A percentile compares a stretch with the other conserved stretches of the same genome.
phyloP scores from a whole-genome alignment of 345 rosid species.

The Geranium brycei region DNA sequence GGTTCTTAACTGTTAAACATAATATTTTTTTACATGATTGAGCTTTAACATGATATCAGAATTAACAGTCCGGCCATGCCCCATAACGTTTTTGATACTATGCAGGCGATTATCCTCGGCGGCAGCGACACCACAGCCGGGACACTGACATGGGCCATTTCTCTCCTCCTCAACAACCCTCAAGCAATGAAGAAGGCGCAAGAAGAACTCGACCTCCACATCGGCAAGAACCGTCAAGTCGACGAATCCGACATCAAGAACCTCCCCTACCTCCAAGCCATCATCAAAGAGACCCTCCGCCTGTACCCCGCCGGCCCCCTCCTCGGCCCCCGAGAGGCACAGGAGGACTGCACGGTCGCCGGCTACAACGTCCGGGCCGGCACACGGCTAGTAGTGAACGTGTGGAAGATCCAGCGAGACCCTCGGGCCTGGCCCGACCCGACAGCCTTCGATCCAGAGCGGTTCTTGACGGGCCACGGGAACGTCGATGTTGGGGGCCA shows the following conservation, averaged over 20 bases:
- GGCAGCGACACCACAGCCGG: slow-evolving; percentile 34
- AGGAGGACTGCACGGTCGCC: slow-evolving; percentile 32
- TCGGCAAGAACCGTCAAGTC: slow-evolving; percentile 35
- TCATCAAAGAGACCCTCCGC: slow-evolving; percentile 47
- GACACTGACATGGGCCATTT: slow-evolving; percentile 49
- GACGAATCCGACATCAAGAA: slow-evolving; percentile 37
- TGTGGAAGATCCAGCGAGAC: slow-evolving; percentile 45
- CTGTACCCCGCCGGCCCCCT: slow-evolving; percentile 51
- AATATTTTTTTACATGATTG: too few species aligned
- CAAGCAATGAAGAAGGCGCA: slow-evolving; percentile 27
- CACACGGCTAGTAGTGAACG: slow-evolving; percentile 36
- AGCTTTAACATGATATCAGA: too few species aligned
- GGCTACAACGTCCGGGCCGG: slow-evolving; percentile 34
- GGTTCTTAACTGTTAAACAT: too few species aligned
- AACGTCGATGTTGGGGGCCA: slow-evolving; percentile 31
- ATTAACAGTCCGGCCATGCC: too few species aligned
- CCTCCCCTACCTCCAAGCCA: slow-evolving; percentile 42
- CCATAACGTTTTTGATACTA: too few species aligned
- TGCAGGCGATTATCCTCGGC: slow-evolving; percentile 37
- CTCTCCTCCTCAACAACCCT: slow-evolving; percentile 42
- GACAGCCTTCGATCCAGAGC: slow-evolving; percentile 31
- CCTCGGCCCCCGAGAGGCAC: slow-evolving; percentile 34
- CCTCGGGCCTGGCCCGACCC: slow-evolving; percentile 26
- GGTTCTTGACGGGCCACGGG: slow-evolving; percentile 30
- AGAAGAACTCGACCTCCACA: slow-evolving; percentile 34